Conservation (phyloP, 805 yeast species). For the Cephaloascus albidus region DNA sequence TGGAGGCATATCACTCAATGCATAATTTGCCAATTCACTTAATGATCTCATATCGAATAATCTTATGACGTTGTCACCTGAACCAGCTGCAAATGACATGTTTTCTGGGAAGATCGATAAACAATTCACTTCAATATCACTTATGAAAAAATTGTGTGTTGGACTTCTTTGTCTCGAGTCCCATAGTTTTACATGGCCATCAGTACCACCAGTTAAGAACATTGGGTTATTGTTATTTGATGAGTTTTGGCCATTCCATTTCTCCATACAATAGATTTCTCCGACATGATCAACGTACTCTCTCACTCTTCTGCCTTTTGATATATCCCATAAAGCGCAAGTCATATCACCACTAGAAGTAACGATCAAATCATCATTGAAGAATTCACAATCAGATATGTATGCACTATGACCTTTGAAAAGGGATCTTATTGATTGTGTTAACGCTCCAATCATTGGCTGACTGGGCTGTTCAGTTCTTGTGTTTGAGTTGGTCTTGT, state of each 20-base stretch:
- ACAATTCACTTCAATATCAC: constrained; percentile 54
- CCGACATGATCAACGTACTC: constrained; percentile 63
- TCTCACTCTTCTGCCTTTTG: constrained; percentile 41
- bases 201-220: constrained; percentile 61
- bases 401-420: constrained; percentile 81
- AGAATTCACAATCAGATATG: constrained; percentile 63
- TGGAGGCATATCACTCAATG: constrained; percentile 5
- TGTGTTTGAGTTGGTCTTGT: background rate
- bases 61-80: constrained; percentile 68
- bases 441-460: constrained; percentile 7
- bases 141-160: constrained; percentile 41
- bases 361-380: constrained; percentile 44
- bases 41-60: constrained; percentile 73
- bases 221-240: constrained; percentile 11
- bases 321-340: constrained; percentile 71
- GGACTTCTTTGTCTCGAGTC: constrained; percentile 45
- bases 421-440: constrained; percentile 32
- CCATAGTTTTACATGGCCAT: constrained; percentile 61
- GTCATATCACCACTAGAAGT: constrained; percentile 83
- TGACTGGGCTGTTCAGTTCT: constrained; percentile 1
- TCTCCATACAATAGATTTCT: constrained; percentile 49
- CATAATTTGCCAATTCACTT: constrained; percentile 50
- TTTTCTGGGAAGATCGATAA: constrained; percentile 63
- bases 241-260: constrained; percentile 3
- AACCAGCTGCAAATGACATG: constrained; percentile 60